Percentiles rank a stretch among this genome's conserved stretches.
These are phyloP conservation scores for Salix purpurea DNA, from an alignment of 345 rosid species.

Conservation along the genomic window DNA sequence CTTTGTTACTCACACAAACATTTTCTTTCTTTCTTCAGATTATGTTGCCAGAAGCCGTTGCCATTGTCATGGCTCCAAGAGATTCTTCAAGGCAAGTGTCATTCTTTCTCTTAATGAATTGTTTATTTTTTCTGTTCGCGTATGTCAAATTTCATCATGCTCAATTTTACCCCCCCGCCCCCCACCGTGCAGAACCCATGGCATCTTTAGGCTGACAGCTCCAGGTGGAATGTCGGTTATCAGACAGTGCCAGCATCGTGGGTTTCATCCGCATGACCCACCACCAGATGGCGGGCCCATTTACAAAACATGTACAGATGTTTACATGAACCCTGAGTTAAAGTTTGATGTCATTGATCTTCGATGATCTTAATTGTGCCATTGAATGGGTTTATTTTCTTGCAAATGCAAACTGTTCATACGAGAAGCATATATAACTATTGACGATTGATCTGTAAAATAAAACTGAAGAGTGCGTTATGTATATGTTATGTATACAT, in stretches of 20 bases:
- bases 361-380: conserved; percentile 36
- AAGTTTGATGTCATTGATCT: conserved; percentile 85
- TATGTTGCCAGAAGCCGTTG: conserved; percentile 94
- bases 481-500: background rate
- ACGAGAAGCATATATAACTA: conserved; percentile 1
- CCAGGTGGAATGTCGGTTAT: conserved; percentile 95
- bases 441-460: background rate
- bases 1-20: conserved; percentile 1
- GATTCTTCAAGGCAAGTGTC: conserved; percentile 59
- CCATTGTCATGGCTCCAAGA: conserved; percentile 97
- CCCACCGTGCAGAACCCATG: conserved; percentile 50
- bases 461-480: background rate
- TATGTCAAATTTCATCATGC: background rate
- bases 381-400: background rate
- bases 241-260: conserved; percentile 80
- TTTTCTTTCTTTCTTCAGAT: conserved; percentile 43
- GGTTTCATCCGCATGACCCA: conserved; percentile 75
- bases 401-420: conserved; percentile 15
- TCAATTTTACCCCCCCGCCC: background rate
- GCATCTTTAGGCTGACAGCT: conserved; percentile 81
- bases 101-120: background rate
- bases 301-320: conserved; percentile 75
- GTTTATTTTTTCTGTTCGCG: background rate
- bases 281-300: conserved; percentile 89
- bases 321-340: conserved; percentile 80